A percentile compares a stretch with the other conserved stretches of the same genome.
These are phyloP conservation scores for Mortierella antarctica DNA, from an alignment of 192 early-diverging fungal species.

Conservation along the genomic window DNA sequence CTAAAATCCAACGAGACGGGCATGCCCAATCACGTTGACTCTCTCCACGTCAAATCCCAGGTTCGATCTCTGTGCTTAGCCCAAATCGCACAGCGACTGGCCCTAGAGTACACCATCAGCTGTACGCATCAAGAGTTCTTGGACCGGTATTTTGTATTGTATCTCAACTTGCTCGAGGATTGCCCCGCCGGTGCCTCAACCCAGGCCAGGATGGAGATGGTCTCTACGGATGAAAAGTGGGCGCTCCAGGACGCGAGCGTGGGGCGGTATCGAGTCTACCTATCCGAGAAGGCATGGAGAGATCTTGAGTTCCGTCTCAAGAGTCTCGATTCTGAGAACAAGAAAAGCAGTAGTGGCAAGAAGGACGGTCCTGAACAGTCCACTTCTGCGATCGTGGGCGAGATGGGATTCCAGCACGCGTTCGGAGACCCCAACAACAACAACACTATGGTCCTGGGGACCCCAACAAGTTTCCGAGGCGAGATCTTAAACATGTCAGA, in stretches of 20 bases:
- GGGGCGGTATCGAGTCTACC: conserved; percentile 66
- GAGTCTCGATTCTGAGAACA: conserved; percentile 68
- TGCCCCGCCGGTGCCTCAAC: conserved; percentile 34
- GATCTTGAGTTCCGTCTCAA: conserved; percentile 84
- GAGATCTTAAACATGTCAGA: conserved; percentile 46
- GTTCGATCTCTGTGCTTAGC: conserved; percentile 75
- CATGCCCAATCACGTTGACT: conserved; percentile 73
- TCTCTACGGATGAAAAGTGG: conserved; percentile 26
- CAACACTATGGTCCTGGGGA: conserved; percentile 15
- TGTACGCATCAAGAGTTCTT: conserved; percentile 84
- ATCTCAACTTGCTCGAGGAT: conserved; percentile 38
- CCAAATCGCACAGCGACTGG: conserved; percentile 72
- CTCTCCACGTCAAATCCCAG: conserved; percentile 76
- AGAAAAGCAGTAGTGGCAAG: conserved; percentile 54
- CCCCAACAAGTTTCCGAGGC: conserved; percentile 41
- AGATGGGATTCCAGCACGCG: conserved; percentile 45
- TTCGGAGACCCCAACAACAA: conserved; percentile 32
- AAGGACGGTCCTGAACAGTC: conserved; percentile 57
- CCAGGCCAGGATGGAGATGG: conserved; percentile 32
- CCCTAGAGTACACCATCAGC: conserved; percentile 77
- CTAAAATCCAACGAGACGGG: conserved; percentile 76
- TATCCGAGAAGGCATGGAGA: conserved; percentile 85
- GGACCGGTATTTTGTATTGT: conserved; percentile 72
- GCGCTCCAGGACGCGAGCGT: conserved; percentile 32
- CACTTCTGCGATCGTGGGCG: conserved; percentile 31